Conservation (phyloP, 768 basidiomycete genomes). For the Hemileccinum impolitum region DNA sequence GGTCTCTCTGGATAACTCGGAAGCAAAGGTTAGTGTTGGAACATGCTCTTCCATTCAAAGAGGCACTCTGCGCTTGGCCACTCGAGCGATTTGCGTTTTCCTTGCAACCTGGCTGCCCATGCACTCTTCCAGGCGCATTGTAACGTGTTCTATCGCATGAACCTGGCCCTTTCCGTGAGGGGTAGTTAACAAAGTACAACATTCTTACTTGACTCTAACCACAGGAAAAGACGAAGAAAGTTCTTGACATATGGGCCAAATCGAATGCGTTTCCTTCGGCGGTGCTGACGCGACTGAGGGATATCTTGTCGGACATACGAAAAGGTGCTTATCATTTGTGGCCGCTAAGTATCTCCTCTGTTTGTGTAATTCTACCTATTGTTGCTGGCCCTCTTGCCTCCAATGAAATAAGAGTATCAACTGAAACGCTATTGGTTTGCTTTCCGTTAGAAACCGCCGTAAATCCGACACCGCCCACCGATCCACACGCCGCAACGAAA, state of each 20-base stretch:
- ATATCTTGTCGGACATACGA: constrained; percentile 62
- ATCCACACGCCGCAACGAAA: constrained; percentile 38
- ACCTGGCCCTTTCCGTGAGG: constrained; percentile 14
- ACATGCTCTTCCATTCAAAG: constrained; percentile 4
- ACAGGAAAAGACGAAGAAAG: constrained; percentile 96
- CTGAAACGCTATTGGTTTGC: constrained; percentile 58
- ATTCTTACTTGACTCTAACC: constrained; percentile 34
- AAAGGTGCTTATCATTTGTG: constrained; percentile 87
- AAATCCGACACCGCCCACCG: constrained; percentile 35
- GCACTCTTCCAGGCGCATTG: constrained; percentile 9
- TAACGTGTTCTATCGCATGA: constrained; percentile 31
- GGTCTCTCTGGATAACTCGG: constrained; percentile 56
- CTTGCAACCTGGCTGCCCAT: constrained; percentile 1
- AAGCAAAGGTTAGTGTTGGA: constrained; percentile 78
- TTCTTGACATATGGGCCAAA: constrained; percentile 97
- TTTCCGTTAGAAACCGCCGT: constrained; percentile 55
- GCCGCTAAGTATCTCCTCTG: constrained; percentile 79
- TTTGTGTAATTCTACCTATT: constrained; percentile 66
- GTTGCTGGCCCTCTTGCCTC: constrained; percentile 37
- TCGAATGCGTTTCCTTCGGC: constrained; percentile 81
- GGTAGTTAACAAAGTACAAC: constrained; percentile 41
- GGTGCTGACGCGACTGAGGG: constrained; percentile 69
- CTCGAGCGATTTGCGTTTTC: constrained; percentile 7
- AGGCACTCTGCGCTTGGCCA: background rate
- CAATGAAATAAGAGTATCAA: constrained; percentile 55